Evolutionary conservation across 2,329 filamentous ascomycete species (phyloP), one percentile per base, ranked within the genome.

Genomic region (Paradendryphiella salina): DNA sequence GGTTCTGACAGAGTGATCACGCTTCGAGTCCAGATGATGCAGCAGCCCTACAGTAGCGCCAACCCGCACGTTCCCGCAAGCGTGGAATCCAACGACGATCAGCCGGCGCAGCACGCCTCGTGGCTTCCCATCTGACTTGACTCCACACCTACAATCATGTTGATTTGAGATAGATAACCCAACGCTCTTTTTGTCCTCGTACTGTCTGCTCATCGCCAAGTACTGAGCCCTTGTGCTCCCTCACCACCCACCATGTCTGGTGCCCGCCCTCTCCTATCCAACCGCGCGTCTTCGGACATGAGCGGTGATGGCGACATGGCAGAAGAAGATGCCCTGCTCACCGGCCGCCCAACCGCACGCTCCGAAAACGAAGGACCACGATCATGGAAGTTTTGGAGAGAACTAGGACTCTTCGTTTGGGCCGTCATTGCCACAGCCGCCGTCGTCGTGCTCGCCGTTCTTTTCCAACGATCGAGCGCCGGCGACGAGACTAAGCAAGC

Each of bases 381-480:
- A 46, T 73, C 72, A 52, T 82, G 83, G 72, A 71, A 82, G 48
- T 80, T 81, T 67, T 88, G 84, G 83, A 84, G 88, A 55, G 90
- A 96, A 70, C 73, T 89, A 44, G 82, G 86, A 18, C 76, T 96
- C 56, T 92, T 96, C 69, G 75, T 82, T 40, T 96, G 92, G 91
- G 90, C 91, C 4, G 74, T 94, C 13, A 63, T 93, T 18, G 90
- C 91, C 14, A 96, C 91, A 0, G 83, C 86, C 5, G 82, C 83
- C 37, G 85, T 96, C 43, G 85, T 96, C 60, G 77, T 96, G 26
- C 80, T 96, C 15, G 89, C 89, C 3, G 88, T 94, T n/a, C 75
- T 89, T 13, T 88, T 90, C 67, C 90, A 96, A 73, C 82, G 85
- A 63, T 21, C 54, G 28, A 77, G 81, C 35, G 20, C 38, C 14